phyloP scores from a whole-genome alignment of 768 basidiomycete species.

The Psilocybe subaeruginosa region DNA sequence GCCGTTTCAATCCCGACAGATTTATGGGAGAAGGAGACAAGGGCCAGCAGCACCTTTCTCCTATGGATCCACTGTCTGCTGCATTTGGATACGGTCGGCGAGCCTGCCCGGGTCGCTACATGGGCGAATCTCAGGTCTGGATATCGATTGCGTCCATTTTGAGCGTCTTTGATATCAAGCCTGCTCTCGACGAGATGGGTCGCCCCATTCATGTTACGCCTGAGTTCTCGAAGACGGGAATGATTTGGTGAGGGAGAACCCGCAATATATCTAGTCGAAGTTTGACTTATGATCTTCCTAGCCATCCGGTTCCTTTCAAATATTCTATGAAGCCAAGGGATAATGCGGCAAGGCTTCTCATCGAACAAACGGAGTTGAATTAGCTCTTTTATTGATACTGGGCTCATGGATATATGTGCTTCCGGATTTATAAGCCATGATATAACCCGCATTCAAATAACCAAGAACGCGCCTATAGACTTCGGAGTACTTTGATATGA shows the following conservation, averaged over 20 bases:
- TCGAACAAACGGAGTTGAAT: slow-evolving; percentile 32
- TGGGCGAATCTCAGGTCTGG: slow-evolving; percentile 46
- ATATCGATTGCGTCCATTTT: slow-evolving; percentile 45
- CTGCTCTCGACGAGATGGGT: slow-evolving; percentile 37
- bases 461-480: no score
- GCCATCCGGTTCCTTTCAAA: slow-evolving; percentile 1
- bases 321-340: slow-evolving; percentile 25
- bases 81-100: slow-evolving; percentile 45
- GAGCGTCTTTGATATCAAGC: slow-evolving; percentile 38
- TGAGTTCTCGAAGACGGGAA: slow-evolving; percentile 37
- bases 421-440: no score
- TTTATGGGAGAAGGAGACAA: slow-evolving; percentile 33
- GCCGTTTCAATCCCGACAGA: slow-evolving; percentile 50
- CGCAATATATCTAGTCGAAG: not conserved
- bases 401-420: no score
- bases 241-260: slow-evolving; percentile 38
- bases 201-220: slow-evolving; percentile 28
- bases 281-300: not conserved
- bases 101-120: slow-evolving; percentile 48
- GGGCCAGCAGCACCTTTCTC: slow-evolving; percentile 27
- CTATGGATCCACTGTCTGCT: slow-evolving; percentile 34
- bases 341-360: slow-evolving; percentile 27
- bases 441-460: no score
- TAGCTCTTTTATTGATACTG: not conserved
- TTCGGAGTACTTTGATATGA: no score